A percentile compares a stretch with the other conserved stretches of the same genome.
Conservation (phyloP, 345 rosid genomes). For the Hibiscus mutabilis region DNA sequence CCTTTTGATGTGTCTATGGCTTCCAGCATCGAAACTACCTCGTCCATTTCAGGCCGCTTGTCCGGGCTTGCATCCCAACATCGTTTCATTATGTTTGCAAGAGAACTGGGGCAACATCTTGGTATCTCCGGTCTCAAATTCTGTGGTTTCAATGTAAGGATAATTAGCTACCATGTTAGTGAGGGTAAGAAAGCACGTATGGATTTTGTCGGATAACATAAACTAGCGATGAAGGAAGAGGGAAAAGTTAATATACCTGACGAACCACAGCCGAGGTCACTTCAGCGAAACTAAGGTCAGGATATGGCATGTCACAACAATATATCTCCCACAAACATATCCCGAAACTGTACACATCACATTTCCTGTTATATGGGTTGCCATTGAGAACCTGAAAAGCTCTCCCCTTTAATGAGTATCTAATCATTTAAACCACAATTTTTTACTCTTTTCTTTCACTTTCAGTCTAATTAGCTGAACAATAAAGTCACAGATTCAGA, state of each 20-base stretch:
- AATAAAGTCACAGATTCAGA: neutral
- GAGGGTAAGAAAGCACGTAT: too few species aligned
- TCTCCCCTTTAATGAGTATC: conserved; percentile 16
- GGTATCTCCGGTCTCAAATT: conserved; percentile 97
- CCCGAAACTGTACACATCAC: conserved; percentile 97
- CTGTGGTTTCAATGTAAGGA: conserved; percentile 29
- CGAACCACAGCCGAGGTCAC: conserved; percentile 95
- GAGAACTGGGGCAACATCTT: conserved; percentile 87
- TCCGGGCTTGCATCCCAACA: conserved; percentile 98
- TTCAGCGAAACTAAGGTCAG: conserved; percentile 90
- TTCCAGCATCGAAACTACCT: conserved; percentile 85
- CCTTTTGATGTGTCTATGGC: conserved; percentile 84
- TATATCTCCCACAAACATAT: conserved; percentile 97
- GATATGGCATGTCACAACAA: conserved; percentile 99
- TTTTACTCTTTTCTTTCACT: neutral
- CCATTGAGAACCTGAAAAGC: conserved; percentile 86
- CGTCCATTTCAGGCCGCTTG: conserved; percentile 98
- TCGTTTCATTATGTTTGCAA: conserved; percentile 85
- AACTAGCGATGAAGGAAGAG: neutral
- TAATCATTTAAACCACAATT: neutral
- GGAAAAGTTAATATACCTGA: conserved; percentile 42
- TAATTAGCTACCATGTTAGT: neutral
- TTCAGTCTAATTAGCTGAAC: neutral
- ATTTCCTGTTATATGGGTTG: conserved; percentile 88
- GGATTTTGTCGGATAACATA: too few species aligned